Conservation (phyloP, 2,329 filamentous ascomycete species). For the Aspergillus sp. region DNA sequence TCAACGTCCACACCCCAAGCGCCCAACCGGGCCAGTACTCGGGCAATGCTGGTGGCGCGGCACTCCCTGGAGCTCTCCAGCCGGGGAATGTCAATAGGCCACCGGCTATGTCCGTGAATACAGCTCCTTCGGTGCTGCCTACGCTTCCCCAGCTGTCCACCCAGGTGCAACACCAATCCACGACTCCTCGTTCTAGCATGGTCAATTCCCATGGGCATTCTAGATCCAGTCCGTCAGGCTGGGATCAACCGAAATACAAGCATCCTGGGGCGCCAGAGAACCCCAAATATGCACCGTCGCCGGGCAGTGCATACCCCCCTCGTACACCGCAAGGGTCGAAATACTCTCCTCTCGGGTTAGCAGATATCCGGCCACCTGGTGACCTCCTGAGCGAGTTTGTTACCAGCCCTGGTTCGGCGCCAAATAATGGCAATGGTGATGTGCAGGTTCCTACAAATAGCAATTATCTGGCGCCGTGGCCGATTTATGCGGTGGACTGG, state of each 20-base stretch:
- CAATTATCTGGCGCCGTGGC: conserved; percentile 91
- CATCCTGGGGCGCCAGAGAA: conserved; percentile 55
- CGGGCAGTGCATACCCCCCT: conserved; percentile 35
- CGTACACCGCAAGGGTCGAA: conserved; percentile 53
- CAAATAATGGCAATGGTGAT: conserved; percentile 60
- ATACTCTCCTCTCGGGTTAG: conserved; percentile 81
- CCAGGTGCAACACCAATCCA: conserved; percentile 23
- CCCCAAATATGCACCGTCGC: conserved; percentile 52
- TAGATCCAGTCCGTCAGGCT: conserved; percentile 66
- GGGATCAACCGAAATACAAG: conserved; percentile 52
- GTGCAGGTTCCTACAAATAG: conserved; percentile 62
- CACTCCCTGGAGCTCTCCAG: conserved; percentile 54
- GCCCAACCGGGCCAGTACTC: conserved; percentile 41
- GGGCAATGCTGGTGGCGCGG: conserved; percentile 21
- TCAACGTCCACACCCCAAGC: conserved; percentile 52
- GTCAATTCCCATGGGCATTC: conserved; percentile 67
- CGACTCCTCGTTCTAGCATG: conserved; percentile 54
- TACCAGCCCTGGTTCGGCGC: conserved; percentile 47
- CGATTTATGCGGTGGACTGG: conserved; percentile 96
- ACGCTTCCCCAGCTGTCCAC: conserved; percentile 44
- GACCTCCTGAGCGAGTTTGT: conserved; percentile 67
- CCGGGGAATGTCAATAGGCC: conserved; percentile 46
- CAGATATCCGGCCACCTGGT: conserved; percentile 80
- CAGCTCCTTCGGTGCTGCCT: conserved; percentile 49
- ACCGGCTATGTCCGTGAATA: conserved; percentile 44